Conservation (phyloP, 2,329 filamentous ascomycete species). For the Fusarium sarcochroum region DNA sequence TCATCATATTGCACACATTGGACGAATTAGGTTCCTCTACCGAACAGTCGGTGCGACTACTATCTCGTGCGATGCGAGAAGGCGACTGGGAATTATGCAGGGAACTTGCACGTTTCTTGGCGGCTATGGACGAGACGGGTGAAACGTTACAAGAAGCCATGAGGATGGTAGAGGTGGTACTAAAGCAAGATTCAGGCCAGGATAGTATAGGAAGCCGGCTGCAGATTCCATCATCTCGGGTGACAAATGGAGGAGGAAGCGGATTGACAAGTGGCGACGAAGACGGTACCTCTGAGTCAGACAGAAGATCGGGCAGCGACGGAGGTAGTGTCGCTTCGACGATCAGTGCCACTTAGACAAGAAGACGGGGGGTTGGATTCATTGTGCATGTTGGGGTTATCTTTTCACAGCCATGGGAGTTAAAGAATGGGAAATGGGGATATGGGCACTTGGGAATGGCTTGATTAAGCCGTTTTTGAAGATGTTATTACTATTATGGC, state of each 20-base stretch:
- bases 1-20: constrained; percentile 92
- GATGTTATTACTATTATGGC: constrained; percentile 1
- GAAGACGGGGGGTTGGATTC: constrained; percentile 11
- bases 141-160: constrained; percentile 82
- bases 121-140: constrained; percentile 90
- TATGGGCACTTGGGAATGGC: constrained; percentile 15
- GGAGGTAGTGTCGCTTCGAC: constrained; percentile 56
- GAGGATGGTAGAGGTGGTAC: constrained; percentile 67
- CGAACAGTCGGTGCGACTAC: constrained; percentile 83
- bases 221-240: constrained; percentile 51
- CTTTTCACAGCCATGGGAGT: constrained; percentile 25
- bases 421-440: constrained; percentile 28
- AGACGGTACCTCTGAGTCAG: constrained; percentile 54
- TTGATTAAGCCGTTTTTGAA: constrained; percentile 5
- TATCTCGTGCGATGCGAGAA: constrained; percentile 84
- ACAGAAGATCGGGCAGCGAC: constrained; percentile 56
- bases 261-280: constrained; percentile 52
- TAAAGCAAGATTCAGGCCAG: constrained; percentile 50
- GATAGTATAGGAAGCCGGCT: constrained; percentile 51
- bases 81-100: constrained; percentile 96
- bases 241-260: constrained; percentile 51
- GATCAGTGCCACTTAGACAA: constrained; percentile 46
- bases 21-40: constrained; percentile 78
- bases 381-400: constrained; percentile 14
- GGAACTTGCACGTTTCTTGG: constrained; percentile 93